Evolutionary conservation across 1,284 basidiomycete species (phyloP), one percentile per base, ranked within the genome.

Genomic region (Ustilago shanxiensis): DNA sequence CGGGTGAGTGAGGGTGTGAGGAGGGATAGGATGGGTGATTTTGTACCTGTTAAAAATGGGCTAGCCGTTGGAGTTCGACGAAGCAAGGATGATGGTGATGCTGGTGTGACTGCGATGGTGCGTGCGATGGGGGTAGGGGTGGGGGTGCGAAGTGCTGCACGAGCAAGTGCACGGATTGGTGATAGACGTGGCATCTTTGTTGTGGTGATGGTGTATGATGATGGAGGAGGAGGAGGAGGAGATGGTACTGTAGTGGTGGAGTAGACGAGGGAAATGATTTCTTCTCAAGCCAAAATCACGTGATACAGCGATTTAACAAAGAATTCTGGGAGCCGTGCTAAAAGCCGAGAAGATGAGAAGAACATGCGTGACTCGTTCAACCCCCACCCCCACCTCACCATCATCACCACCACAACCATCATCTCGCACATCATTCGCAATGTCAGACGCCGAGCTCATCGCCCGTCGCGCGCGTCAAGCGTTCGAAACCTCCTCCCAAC

Each of bases 391-490:
- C 11, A n/a, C n/a, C n/a, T n/a, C n/a, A 44, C n/a, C 41, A 44
- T 20, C 41, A 7, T 44, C 41, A 44, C 3, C n/a, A n/a, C n/a
- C n/a, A n/a, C n/a, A n/a, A n/a, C n/a, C n/a, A n/a, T n/a, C n/a
- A n/a, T n/a, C n/a, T n/a, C n/a, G n/a, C n/a, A n/a, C n/a, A n/a
- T n/a, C n/a, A n/a, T n/a, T n/a, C n/a, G n/a, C n/a, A n/a, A n/a
- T n/a, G n/a, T n/a, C n/a, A n/a, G n/a, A n/a, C n/a, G 68, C 68
- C 13, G 79, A 74, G 41, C 7, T 24, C 13, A 67, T 82, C 20
- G 80, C 80, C 3, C 49, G 41, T 20, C 39, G 60, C 11, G 79
- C 80, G 8, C 70, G 80, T n/a, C 10, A 33, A 3, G 80, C 80
- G 2, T 82, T 82, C 58, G 66, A 59, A 60, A 29, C 31, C 9